Conservation (phyloP, 805 yeast species). For the Zygosaccharomyces bailii region DNA sequence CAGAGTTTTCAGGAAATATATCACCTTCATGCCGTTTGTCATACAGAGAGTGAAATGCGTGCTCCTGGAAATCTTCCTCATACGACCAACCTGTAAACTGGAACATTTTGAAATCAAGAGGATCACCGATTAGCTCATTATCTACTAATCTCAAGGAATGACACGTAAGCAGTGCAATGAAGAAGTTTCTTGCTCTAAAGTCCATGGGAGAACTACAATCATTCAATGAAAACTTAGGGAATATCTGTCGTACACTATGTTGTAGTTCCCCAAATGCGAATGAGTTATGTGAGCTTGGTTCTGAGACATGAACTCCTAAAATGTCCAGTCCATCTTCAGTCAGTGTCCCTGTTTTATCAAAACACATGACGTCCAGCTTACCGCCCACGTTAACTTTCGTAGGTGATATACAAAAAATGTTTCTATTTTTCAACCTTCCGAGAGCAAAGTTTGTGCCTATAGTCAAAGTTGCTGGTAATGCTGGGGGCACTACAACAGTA, state of each 20-base stretch:
- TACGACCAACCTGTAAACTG: constrained; percentile 78
- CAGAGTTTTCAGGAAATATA: constrained; percentile 41
- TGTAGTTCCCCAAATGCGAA: constrained; percentile 31
- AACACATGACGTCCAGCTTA: constrained; percentile 81
- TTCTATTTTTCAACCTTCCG: constrained; percentile 60
- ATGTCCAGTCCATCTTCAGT: constrained; percentile 97
- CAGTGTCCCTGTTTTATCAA: constrained; percentile 95
- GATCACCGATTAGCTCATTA: constrained; percentile 84
- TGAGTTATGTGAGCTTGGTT: constrained; percentile 19
- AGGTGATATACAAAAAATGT: constrained; percentile 89
- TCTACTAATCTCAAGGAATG: constrained; percentile 84
- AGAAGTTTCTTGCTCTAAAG: constrained; percentile 31
- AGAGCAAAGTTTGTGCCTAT: constrained; percentile 95
- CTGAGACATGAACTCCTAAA: constrained; percentile 52
- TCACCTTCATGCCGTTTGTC: constrained; percentile 40
- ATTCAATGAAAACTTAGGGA: constrained; percentile 29
- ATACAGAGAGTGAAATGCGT: constrained; percentile 36
- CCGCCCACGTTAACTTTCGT: constrained; percentile 96
- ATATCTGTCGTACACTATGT: constrained; percentile 22
- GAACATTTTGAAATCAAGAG: constrained; percentile 90
- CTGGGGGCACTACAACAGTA: constrained; percentile 98
- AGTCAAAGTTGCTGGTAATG: constrained; percentile 94
- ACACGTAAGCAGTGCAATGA: constrained; percentile 54
- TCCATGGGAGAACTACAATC: constrained; percentile 34
- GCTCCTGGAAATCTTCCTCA: constrained; percentile 58